phyloP scores from a whole-genome alignment of 495 filamentous ascomycete species.

The Neurospora sublineolata region DNA sequence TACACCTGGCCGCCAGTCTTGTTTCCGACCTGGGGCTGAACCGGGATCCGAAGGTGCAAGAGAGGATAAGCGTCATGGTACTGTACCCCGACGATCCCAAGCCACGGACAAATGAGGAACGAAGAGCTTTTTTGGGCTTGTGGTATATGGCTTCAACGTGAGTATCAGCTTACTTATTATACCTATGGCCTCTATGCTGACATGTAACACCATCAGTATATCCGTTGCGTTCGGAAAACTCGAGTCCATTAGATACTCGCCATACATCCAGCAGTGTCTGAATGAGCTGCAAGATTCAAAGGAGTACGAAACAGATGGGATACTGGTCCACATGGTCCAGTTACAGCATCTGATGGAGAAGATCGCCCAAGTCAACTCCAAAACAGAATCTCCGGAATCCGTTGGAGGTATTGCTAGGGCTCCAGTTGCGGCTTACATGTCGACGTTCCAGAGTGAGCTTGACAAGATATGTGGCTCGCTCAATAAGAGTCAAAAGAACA shows the following conservation, averaged over 20 bases:
- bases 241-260: conserved; percentile 21
- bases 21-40: conserved; percentile 35
- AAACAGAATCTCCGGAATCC: conserved; percentile 7
- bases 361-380: conserved; percentile 20
- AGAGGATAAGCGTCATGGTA: conserved; percentile 11
- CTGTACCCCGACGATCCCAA: conserved; percentile 6
- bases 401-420: conserved; percentile 7
- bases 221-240: conserved; percentile 3
- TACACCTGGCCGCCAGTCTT: conserved; percentile 34
- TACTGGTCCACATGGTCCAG: conserved; percentile 23
- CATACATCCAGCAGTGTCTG: conserved; percentile 26
- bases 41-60: conserved; percentile 18
- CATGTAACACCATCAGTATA: conserved; percentile 16
- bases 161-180: conserved; percentile 5
- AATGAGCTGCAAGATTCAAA: conserved; percentile 19
- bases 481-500: conserved; percentile 1
- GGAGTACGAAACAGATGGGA: conserved; percentile 22
- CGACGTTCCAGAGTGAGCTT: conserved; percentile 22
- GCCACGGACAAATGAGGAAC: conserved; percentile 21
- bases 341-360: conserved; percentile 29
- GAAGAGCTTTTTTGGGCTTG: conserved; percentile 24
- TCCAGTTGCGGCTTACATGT: conserved; percentile 11
- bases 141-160: conserved; percentile 33
- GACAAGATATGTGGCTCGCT: conserved; percentile 16
- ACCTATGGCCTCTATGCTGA: conserved; percentile 7